phyloP scores from a whole-genome alignment of 805 yeast genomes.

The Kuraishia hungarica region DNA sequence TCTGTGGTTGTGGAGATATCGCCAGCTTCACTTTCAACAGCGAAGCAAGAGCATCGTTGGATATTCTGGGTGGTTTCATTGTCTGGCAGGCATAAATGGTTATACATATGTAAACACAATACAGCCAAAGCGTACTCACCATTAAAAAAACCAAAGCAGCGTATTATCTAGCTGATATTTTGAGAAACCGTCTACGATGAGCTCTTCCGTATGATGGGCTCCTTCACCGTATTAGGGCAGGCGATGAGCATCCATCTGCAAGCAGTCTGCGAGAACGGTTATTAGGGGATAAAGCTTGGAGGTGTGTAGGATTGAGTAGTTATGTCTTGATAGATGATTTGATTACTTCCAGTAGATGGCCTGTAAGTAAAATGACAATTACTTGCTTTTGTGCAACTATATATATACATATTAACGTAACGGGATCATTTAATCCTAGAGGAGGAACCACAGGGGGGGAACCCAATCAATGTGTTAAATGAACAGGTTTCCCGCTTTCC shows the following conservation, averaged over 20 bases:
- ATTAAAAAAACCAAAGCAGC: too few relatives aligned
- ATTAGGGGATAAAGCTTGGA: too few relatives aligned
- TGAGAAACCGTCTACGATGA: not conserved
- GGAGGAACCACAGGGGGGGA: not conserved
- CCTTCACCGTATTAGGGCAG: not conserved
- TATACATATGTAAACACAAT: not conserved
- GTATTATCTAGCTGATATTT: too few relatives aligned
- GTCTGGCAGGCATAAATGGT: not conserved
- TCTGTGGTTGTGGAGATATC: not conserved
- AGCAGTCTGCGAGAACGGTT: too few relatives aligned
- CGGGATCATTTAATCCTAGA: too few relatives aligned
- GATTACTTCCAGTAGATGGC: too few relatives aligned
- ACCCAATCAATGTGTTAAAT: conserved; percentile 43
- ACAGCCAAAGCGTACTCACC: not conserved
- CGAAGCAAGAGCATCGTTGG: not conserved
- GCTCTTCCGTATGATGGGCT: not conserved
- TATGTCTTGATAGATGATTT: too few relatives aligned
- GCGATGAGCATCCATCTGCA: not conserved
- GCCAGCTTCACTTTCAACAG: not conserved
- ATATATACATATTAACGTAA: too few relatives aligned
- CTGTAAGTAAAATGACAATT: not conserved
- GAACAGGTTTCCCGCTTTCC: conserved; percentile 64
- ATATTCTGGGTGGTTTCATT: not conserved
- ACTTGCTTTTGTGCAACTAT: too few relatives aligned
- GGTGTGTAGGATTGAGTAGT: too few relatives aligned